Evolutionary conservation across 129 eudicot species (phyloP).

Genomic region (sunflower (Helianthus annuus)): DNA sequence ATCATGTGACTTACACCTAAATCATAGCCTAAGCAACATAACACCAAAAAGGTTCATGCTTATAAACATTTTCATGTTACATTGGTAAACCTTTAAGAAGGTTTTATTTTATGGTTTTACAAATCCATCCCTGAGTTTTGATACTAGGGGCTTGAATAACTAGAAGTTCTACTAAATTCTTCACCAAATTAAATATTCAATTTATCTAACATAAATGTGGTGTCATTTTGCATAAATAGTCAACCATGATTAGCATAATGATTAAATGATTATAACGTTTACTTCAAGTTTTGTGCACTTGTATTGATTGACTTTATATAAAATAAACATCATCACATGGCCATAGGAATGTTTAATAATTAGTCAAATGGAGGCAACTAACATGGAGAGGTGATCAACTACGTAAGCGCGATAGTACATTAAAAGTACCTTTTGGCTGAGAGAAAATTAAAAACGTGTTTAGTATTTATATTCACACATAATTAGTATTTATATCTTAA

Average conservation of each 20-base stretch:
- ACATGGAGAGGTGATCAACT: constrained; percentile 3
- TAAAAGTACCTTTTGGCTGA: constrained; percentile 2
- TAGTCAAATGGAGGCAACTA: background rate
- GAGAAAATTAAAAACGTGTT: no score
- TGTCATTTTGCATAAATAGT: background rate
- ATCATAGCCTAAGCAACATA: no score
- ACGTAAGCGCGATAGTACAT: constrained; percentile 13
- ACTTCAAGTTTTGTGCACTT: background rate
- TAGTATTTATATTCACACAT: no score
- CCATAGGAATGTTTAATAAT: background rate
- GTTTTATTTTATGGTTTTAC: no score
- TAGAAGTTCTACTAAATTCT: background rate
- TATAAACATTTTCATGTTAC: no score
- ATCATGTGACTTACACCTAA: no score
- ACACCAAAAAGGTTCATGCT: no score
- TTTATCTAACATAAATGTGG: background rate
- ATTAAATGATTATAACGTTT: constrained; percentile 16
- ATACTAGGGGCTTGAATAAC: background rate
- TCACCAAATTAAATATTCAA: background rate
- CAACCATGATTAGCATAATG: constrained; percentile 17
- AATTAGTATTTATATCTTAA: no score
- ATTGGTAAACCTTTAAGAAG: no score
- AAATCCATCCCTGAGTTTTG: no score
- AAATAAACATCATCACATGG: constrained; percentile 9
- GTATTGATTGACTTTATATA: constrained; percentile 1